These are phyloP conservation scores for Auricularia cornea DNA, from an alignment of 768 basidiomycete genomes.

Conservation along the genomic window DNA sequence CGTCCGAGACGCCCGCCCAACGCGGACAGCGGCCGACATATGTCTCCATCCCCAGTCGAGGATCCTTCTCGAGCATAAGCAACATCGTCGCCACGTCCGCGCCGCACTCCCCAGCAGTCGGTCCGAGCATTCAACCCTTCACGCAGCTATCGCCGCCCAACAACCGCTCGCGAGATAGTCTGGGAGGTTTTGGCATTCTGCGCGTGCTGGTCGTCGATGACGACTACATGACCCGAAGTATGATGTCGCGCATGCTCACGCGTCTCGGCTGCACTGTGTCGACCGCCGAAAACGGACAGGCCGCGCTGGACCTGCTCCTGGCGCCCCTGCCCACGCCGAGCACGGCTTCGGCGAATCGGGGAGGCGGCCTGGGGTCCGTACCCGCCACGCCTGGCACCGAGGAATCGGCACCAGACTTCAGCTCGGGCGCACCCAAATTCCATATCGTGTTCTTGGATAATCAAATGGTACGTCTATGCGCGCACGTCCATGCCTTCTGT, in stretches of 20 bases:
- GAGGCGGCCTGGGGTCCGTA: not conserved
- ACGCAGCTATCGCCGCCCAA: not conserved
- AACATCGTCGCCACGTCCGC: not conserved
- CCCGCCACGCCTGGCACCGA: not conserved
- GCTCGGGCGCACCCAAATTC: conserved; percentile 11
- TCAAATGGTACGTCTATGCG: conserved; percentile 45
- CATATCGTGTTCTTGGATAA: conserved; percentile 56
- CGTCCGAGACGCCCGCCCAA: not conserved
- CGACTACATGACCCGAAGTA: conserved; percentile 65
- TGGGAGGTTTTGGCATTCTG: conserved; percentile 18
- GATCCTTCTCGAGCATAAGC: not conserved
- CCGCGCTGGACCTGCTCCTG: conserved; percentile 65
- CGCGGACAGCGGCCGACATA: not conserved
- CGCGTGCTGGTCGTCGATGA: conserved; percentile 78
- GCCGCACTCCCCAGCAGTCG: not conserved
- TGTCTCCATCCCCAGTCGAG: not conserved
- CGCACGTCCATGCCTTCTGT: not conserved
- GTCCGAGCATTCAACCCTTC: not conserved
- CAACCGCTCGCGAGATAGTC: not conserved
- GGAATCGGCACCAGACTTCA: not conserved
- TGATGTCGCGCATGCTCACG: conserved; percentile 72
- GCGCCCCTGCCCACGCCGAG: conserved; percentile 12
- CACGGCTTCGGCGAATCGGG: not conserved
- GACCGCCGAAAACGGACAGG: conserved; percentile 76
- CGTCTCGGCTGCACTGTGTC: conserved; percentile 71